Evolutionary conservation across 2,329 filamentous ascomycete genomes (phyloP).

Genomic region (Hortaea werneckii): DNA sequence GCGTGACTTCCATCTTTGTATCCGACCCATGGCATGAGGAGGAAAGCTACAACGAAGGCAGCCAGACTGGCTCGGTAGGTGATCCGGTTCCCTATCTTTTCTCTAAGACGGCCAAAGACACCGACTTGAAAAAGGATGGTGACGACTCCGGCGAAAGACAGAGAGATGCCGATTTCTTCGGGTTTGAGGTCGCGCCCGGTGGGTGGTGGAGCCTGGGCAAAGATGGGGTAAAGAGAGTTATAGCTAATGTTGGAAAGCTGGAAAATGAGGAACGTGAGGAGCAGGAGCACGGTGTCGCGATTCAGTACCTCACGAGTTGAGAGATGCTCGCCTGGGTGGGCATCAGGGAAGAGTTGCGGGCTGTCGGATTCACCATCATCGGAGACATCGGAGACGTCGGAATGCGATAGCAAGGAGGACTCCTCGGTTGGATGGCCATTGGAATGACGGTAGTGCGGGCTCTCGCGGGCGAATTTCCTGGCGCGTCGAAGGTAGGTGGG

Average conservation of each 20-base stretch:
- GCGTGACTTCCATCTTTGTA: slow-evolving; percentile 52
- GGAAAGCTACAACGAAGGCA: slow-evolving; percentile 71
- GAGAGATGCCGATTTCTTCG: slow-evolving; percentile 70
- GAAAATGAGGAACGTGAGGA: slow-evolving; percentile 83
- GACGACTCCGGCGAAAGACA: slow-evolving; percentile 72
- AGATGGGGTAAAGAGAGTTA: slow-evolving; percentile 91
- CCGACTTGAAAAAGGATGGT: slow-evolving; percentile 88
- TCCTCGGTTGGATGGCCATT: slow-evolving; percentile 7
- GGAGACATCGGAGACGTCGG: slow-evolving; percentile 13
- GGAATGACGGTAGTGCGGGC: slow-evolving; percentile 1
- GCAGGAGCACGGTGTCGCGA: slow-evolving; percentile 68
- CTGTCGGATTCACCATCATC: slow-evolving; percentile 17
- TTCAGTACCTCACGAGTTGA: slow-evolving; percentile 57
- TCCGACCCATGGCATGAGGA: slow-evolving; percentile 81
- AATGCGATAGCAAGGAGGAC: slow-evolving; percentile 4
- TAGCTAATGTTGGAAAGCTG: slow-evolving; percentile 90
- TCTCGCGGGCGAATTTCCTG: slow-evolving; percentile 2
- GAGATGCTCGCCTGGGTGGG: slow-evolving; percentile 33
- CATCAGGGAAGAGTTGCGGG: slow-evolving; percentile 29
- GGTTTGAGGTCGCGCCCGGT: slow-evolving; percentile 67
- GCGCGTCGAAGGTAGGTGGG: slow-evolving; percentile 48
- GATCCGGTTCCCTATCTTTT: slow-evolving; percentile 71
- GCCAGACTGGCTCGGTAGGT: slow-evolving; percentile 72
- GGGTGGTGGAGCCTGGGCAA: slow-evolving; percentile 64
- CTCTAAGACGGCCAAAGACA: slow-evolving; percentile 68